Evolutionary conservation across 1,284 basidiomycete species (phyloP), one percentile per base, ranked within the genome.

Genomic region (Athelia sp.): DNA sequence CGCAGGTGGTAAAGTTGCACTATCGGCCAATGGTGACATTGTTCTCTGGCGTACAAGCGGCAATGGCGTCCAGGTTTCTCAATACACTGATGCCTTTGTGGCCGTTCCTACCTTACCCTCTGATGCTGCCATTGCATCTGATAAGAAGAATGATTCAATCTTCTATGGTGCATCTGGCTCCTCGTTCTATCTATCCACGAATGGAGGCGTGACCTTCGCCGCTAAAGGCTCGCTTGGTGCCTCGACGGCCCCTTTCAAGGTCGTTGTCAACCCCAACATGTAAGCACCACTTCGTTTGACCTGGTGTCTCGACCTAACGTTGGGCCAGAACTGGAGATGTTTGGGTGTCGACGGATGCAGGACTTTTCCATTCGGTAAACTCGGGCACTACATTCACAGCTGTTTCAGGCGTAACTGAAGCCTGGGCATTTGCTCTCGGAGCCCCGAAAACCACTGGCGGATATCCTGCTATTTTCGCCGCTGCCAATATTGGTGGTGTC

Each of bases 311-410:
- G 43, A 9, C 43, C 15, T 19, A 40, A 22, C 15, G 4, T 44
- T n/a, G 15, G 13, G 13, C 13, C 13, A 29, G 26, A 29, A 46
- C 48, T 13, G 71, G 70, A 13, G 81, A 84, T 57, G 64, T 83
- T 19, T 84, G 81, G 80, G 79, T 83, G 3, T 81, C 79, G 1
- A 78, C 81, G 3, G 77, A 81, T 61, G 71, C 64, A 47, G 82
- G 81, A 4, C 62, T 85, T 21, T 83, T 78, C 74, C 81, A 83
- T 59, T 79, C 79, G 2, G 77, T 74, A 3, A 65, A 82, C 61
- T 69, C 60, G 15, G 81, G 82, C 1, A 60, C 71, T 2, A 70
- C 74, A 3, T 81, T 82, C 64, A 67, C 70, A 8, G 59, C 75
- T 9, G 62, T 82, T 45, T 59, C 74, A 15, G 72, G 74, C 3